These are phyloP conservation scores for Dothideomycetidae sp. DNA, from an alignment of 2,329 filamentous ascomycete genomes.

Conservation along the genomic window DNA sequence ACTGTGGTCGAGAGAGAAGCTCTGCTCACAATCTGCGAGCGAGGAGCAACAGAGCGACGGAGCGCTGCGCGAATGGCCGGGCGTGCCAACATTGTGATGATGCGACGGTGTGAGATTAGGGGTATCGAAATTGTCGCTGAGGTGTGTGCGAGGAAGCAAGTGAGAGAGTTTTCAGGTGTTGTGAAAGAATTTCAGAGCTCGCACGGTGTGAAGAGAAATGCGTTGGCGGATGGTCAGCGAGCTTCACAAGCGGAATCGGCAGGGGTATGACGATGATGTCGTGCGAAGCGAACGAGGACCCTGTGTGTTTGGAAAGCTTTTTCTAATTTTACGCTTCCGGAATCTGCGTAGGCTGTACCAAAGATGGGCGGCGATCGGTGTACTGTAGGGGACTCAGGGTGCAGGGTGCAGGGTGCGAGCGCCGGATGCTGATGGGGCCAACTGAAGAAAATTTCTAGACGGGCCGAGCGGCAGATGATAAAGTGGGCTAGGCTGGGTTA, in stretches of 20 bases:
- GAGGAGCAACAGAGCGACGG: background rate
- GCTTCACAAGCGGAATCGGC: background rate
- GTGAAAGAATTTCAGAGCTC: background rate
- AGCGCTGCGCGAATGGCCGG: constrained; percentile 3
- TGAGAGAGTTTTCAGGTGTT: background rate
- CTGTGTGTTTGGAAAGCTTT: background rate
- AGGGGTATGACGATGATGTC: background rate
- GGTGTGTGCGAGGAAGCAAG: background rate
- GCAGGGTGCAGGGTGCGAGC: too few relatives aligned
- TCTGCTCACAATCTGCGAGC: background rate
- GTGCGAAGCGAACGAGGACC: too few relatives aligned
- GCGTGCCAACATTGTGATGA: constrained; percentile 8
- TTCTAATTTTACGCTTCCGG: background rate
- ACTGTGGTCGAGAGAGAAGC: constrained; percentile 6
- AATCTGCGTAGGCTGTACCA: background rate
- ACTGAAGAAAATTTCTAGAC: background rate
- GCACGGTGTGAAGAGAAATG: background rate
- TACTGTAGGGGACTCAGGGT: too few relatives aligned
- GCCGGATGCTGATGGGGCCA: background rate
- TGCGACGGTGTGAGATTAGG: background rate
- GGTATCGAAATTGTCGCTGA: background rate
- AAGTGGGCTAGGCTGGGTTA: background rate
- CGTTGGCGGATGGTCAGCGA: background rate
- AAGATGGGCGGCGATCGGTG: background rate
- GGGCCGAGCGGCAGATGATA: background rate